Conservation (phyloP, 768 basidiomycete species). For the Sarcodon aspratus region DNA sequence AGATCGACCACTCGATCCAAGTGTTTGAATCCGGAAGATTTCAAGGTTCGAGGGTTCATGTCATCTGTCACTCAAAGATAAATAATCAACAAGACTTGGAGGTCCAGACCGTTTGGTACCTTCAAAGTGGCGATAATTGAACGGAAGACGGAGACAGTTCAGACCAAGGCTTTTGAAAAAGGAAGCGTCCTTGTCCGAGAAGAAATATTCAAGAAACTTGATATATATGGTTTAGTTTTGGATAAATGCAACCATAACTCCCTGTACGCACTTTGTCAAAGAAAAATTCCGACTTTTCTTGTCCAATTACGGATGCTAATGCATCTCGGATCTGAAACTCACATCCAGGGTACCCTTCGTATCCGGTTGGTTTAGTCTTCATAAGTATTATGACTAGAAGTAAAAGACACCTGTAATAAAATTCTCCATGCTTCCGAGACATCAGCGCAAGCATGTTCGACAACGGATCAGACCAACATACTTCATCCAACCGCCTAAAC, state of each 20-base stretch:
- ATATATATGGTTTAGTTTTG: background rate
- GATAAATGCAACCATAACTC: background rate
- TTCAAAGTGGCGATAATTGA: constrained; percentile 71
- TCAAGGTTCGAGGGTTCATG: constrained; percentile 69
- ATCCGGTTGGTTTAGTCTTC: background rate
- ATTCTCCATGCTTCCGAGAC: constrained; percentile 52
- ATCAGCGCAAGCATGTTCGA: background rate
- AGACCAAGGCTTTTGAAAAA: constrained; percentile 73
- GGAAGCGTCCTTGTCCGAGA: constrained; percentile 59
- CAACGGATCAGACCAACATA: constrained; percentile 23
- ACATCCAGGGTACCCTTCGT: constrained; percentile 63
- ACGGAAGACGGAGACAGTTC: constrained; percentile 68
- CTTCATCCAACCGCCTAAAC: constrained; percentile 85
- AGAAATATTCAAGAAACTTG: constrained; percentile 79
- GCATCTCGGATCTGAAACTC: constrained; percentile 70
- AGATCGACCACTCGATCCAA: constrained; percentile 71
- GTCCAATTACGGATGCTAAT: constrained; percentile 52
- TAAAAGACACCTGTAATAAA: constrained; percentile 49
- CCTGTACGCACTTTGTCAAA: constrained; percentile 58
- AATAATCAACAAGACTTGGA: background rate
- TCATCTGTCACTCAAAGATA: constrained; percentile 34
- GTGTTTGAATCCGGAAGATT: constrained; percentile 66
- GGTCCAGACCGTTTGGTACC: constrained; percentile 14
- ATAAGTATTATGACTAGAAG: background rate
- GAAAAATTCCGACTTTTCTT: constrained; percentile 63